Base-by-base conservation (phyloP, 176 grass and related monocot genomes). In the Triticum turgidum region DNA sequence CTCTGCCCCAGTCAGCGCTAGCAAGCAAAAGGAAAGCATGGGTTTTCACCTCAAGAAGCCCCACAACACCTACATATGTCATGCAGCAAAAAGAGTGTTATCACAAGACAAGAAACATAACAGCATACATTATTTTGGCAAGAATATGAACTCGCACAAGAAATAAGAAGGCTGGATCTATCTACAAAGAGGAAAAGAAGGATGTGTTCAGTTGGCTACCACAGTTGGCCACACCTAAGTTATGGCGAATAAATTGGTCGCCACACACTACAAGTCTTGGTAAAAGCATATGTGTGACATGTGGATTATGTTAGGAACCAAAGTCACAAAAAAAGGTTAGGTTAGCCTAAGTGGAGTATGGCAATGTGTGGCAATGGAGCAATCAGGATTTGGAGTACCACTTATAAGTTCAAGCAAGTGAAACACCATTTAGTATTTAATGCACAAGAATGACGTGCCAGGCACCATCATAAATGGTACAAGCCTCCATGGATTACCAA, bases 1-100 rank as follows among this genome's bases (percentile, higher is more conserved):
- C 29, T 15, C 17, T 37, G 58, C 56, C 35, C 35, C 2, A 0
- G 21, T 33, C 76, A 81, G 38, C 47, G 49, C 9, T 44, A 39
- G 9, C 63, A 21, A 65, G 38, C 27, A 29, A 82, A 82, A 64
- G 4, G 2, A 74, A 80, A 32, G 0, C 18, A 30, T 33, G 6
- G 9, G 59, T 20, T 33, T 87, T 42, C 27, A 22, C 29, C 39
- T 91, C 81, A 91, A 61, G 87, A 87, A 44, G 86, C 81, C 82
- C 87, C 89, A 54, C 92, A 94, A 9, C 92, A 94, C 81, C 87
- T 91, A 79, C 65, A 94, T 13, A 79, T 72, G 77, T 49, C 47
- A 80, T n/a, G 33, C 59, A 86, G 33, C 20, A 58, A 42, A 34
- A 34, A 59, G 41, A 72, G 13, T 65, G 13, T 65, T 29, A 84